phyloP scores from a whole-genome alignment of 805 yeast genomes.

The Candida pseudofarinosa region DNA sequence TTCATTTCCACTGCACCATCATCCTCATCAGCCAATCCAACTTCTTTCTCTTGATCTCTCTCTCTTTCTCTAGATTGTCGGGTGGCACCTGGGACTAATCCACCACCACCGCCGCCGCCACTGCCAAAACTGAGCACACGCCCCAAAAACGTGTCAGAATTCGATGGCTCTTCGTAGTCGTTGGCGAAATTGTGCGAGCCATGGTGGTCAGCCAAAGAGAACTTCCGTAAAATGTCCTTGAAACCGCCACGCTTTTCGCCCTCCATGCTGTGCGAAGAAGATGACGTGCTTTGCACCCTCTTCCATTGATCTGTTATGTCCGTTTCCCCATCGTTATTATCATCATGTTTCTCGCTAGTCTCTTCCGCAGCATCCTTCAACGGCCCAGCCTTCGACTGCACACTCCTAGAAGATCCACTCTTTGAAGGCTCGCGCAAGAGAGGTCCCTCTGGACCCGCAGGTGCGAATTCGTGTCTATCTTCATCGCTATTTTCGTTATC shows the following conservation, averaged over 20 bases:
- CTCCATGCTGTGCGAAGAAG: conserved; percentile 9
- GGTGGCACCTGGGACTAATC: conserved; percentile 39
- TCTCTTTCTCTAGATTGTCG: conserved; percentile 11
- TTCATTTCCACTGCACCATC: conserved; percentile 43
- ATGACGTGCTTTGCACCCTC: conserved; percentile 5
- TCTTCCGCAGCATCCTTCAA: not conserved
- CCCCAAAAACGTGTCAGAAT: conserved; percentile 38
- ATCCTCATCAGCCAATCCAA: conserved; percentile 12
- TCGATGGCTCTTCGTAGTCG: conserved; percentile 11
- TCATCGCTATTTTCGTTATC: not conserved
- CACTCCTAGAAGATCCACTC: not conserved
- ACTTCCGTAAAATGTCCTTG: conserved; percentile 31
- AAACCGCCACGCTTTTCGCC: conserved; percentile 12
- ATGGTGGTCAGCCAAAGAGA: conserved; percentile 31
- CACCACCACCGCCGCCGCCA: conserved; percentile 35
- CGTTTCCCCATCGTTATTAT: conserved; percentile 10
- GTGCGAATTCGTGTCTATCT: too few species aligned
- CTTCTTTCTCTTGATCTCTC: conserved; percentile 29
- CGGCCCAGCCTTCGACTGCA: not conserved
- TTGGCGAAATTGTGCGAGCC: conserved; percentile 16
- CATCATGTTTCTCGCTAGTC: not conserved
- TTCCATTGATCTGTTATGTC: conserved; percentile 22
- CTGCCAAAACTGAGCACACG: conserved; percentile 24
- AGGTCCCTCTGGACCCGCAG: too few species aligned
- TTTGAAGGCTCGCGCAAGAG: too few species aligned